Base-by-base conservation (phyloP, 441 rosid species). In the Populus hybrid region DNA sequence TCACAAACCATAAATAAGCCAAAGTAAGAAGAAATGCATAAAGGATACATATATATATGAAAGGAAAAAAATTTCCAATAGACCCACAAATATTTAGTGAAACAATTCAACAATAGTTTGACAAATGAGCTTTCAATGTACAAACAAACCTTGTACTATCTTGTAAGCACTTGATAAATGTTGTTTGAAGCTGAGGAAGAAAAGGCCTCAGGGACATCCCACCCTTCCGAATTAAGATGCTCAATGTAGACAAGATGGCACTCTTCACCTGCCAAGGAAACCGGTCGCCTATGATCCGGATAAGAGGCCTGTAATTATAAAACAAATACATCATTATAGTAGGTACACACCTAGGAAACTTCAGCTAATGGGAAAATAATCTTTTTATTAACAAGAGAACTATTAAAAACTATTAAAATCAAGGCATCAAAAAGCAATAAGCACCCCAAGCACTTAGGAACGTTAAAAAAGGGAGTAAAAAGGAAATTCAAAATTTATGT, bases 181-280 rank as follows among this genome's bases (percentile, higher is more conserved):
- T 97, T 77, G 99, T 97, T 78, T 97, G 99, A 84, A 97, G 97
- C 89, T 97, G 99, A 72, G 99, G 99, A 78, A 97, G 98, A 81
- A 97, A 97, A 71, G 99, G 99, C 68, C 90, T 97, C 79, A 97
- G 87, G 20, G 97, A 88, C 72, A 94, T 76, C 71, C 99, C 99
- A 76, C 99, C 99, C 88, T 93, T 93, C 79, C 89, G 87, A 82
- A 95, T 93, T 76, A 97, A 81, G 83, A 93, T 86, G 83, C 86
- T 92, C 77, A 97, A 87, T 9, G 99, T 90, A 61, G 98, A 90
- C 83, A 97, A 87, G 81, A 97, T 97, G 61, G 99, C 97, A 83
- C 97, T 92, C 89, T 97, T 97, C 83, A 97, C 99, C 87, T 95
- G 99, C 99, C 99, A 97, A 64, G 99, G 98, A 86, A 97, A 97